Percentiles rank a stretch among this genome's conserved stretches.
Conservation (phyloP, 1,139 yeast species). For the Yamadazyma blattariae region DNA sequence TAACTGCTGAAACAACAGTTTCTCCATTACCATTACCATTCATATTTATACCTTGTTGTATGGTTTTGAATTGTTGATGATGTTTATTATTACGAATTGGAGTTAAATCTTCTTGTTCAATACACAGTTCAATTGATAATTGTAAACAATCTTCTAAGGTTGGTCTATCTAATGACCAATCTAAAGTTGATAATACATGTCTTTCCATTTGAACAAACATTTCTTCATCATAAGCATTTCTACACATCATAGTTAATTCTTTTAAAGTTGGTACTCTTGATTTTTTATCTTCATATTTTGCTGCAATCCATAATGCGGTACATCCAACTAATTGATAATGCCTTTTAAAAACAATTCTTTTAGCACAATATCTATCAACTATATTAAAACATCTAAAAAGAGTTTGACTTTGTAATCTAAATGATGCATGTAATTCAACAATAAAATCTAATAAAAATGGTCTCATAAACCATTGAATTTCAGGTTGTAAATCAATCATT, state of each 20-base stretch:
- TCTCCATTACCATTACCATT: no score
- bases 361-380: constrained; percentile 88
- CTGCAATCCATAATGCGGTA: constrained; percentile 92
- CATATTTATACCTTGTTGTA: constrained; percentile 22
- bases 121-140: constrained; percentile 34
- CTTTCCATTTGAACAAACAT: constrained; percentile 96
- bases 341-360: constrained; percentile 83
- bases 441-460: constrained; percentile 83
- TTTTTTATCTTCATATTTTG: constrained; percentile 89
- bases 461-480: constrained; percentile 89
- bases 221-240: constrained; percentile 80
- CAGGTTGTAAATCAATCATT: constrained; percentile 90
- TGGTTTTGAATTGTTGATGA: not conserved
- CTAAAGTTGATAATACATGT: constrained; percentile 79
- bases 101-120: constrained; percentile 1
- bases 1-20: constrained; percentile 45
- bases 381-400: constrained; percentile 76
- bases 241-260: constrained; percentile 76
- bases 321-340: constrained; percentile 94
- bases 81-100: not conserved
- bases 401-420: constrained; percentile 75
- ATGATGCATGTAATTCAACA: constrained; percentile 75
- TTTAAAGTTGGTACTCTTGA: constrained; percentile 76
- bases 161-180: constrained; percentile 75
- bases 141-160: constrained; percentile 61